Evolutionary conservation across 2,329 filamentous ascomycete genomes (phyloP).

Genomic region (Acephala macrosclerotiorum): DNA sequence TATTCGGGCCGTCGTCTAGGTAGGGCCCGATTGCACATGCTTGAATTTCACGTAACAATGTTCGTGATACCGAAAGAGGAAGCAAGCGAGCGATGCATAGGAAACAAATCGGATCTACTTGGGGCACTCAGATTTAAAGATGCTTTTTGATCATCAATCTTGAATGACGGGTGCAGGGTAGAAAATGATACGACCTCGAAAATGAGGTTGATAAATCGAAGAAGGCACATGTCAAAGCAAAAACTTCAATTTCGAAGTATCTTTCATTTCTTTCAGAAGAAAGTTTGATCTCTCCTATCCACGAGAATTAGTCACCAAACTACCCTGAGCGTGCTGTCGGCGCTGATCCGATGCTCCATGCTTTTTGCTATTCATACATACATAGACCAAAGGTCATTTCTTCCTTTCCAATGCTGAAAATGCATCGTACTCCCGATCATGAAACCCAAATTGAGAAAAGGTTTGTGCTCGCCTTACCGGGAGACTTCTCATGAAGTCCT

Average conservation of each 20-base stretch:
- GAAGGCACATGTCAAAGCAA: no score
- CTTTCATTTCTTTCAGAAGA: not conserved
- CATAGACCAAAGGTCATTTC: not conserved
- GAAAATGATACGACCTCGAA: no score
- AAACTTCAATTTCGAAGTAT: not conserved
- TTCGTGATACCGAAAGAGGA: not conserved
- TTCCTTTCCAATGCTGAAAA: conserved; percentile 6
- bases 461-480: not conserved
- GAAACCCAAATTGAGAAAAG: not conserved
- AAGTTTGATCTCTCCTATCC: conserved; percentile 9
- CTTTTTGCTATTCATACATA: conserved; percentile 12
- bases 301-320: not conserved
- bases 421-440: not conserved
- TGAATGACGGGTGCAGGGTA: no score
- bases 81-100: not conserved
- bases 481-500: not conserved
- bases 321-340: not conserved
- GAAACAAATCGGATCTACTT: not conserved
- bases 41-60: not conserved
- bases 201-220: no score
- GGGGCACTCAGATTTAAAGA: not conserved
- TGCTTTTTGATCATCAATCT: no score
- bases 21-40: not conserved
- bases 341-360: not conserved
- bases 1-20: not conserved